Conservation (phyloP, 2,329 filamentous ascomycete genomes). For the Neoascochyta sp. region DNA sequence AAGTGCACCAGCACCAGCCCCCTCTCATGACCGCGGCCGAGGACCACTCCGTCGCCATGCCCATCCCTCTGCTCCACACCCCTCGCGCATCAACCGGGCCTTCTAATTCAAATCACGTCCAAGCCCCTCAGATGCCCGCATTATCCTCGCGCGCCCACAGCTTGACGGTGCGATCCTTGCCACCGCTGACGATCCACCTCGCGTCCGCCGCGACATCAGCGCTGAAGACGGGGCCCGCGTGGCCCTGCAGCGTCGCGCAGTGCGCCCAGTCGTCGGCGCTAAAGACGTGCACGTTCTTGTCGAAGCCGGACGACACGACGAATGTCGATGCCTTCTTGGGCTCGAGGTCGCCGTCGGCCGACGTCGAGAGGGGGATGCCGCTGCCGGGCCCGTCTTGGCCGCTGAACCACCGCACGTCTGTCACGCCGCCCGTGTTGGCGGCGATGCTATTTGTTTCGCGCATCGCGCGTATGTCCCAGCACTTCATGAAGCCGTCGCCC, state of each 20-base stretch:
- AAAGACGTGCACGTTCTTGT: conserved; percentile 92
- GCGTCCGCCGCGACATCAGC: conserved; percentile 83
- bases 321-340: conserved; percentile 90
- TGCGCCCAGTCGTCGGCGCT: conserved; percentile 94
- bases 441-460: conserved; percentile 79
- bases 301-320: conserved; percentile 86
- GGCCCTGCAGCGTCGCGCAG: conserved; percentile 81
- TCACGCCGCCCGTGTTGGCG: conserved; percentile 86
- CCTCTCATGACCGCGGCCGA: too few species aligned
- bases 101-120: too few species aligned
- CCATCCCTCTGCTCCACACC: too few species aligned
- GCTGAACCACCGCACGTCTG: conserved; percentile 91
- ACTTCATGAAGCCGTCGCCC: conserved; percentile 93
- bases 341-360: conserved; percentile 58
- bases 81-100: too few species aligned
- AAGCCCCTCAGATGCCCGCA: conserved; percentile 34
- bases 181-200: conserved; percentile 89
- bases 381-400: conserved; percentile 71
- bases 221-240: conserved; percentile 87
- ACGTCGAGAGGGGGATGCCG: conserved; percentile 57
- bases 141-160: conserved; percentile 77
- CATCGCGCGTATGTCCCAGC: conserved; percentile 94
- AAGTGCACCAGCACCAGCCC: too few species aligned
- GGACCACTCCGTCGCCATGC: too few species aligned
- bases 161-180: conserved; percentile 93